Base-by-base conservation (phyloP, 2,329 filamentous ascomycete genomes). In the Phyllosticta citribraziliensis region DNA sequence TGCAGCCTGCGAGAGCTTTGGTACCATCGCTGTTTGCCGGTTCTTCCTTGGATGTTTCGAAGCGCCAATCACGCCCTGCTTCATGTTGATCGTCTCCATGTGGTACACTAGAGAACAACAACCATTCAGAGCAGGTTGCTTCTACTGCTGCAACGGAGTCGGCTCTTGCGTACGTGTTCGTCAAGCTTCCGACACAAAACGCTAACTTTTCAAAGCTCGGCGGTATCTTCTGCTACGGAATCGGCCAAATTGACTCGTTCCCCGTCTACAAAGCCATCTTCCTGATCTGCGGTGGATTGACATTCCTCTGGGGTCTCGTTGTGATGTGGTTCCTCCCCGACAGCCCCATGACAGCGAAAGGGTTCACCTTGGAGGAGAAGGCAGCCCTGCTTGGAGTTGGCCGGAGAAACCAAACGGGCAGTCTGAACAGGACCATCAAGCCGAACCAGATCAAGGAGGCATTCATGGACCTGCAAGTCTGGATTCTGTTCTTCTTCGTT, bases 381-480 rank as follows among this genome's bases (percentile, higher is more conserved):
- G 74, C 73, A 0, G 69, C 75, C 4, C 65, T 80, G 2, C 71
- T 79, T 24, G 75, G 70, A 4, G 70, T 75, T 47, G 74, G 71
- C 33, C 67, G 70, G 40, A 67, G 72, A 4, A 71, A 70, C 30
- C 67, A 73, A 57, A 78, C 77, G 0, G 65, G 66, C 51, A 56
- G 59, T 56, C 68, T 80, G 12, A 81, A 79, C 66, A 72, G 74
- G 55, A 72, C 70, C 1, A 78, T 82, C 66, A 80, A 80, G 62
- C 72, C 69, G 65, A 70, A 74, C 12, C 80, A 82, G 62, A 76
- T 82, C 40, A 72, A 73, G 0, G 80, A 82, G 64, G 78, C 79
- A 0, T 66, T 79, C 6, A 47, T 68, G 4, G 78, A 80, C 58
- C 70, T 75, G 0, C 76, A 79, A 65, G 72, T 79, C 6, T 78